Evolutionary conservation across 148 eudicot species (phyloP).

Genomic region (Fagopyrum tataricum): DNA sequence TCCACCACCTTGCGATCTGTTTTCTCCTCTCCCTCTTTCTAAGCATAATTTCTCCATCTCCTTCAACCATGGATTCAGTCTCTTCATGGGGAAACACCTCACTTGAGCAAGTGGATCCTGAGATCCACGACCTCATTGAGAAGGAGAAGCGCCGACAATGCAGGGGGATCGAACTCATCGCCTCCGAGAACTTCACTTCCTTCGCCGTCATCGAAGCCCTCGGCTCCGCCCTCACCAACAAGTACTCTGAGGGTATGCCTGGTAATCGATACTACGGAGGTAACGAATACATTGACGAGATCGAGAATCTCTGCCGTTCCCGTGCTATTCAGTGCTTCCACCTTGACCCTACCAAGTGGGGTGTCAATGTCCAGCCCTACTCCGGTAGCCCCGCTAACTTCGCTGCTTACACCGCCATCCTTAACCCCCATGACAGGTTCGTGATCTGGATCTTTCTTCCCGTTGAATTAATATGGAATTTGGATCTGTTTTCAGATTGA

Average conservation of each 20-base stretch:
- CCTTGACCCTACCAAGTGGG: conserved; percentile 65
- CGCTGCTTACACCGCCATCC: conserved; percentile 81
- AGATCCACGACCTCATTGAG: conserved; percentile 81
- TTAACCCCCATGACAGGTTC: conserved; percentile 65
- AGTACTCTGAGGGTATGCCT: conserved; percentile 92
- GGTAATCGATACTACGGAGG: conserved; percentile 86
- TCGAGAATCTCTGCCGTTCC: conserved; percentile 63
- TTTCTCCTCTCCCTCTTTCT: background rate
- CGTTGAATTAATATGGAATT: background rate
- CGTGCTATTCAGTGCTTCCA: conserved; percentile 57
- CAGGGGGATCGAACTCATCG: conserved; percentile 78
- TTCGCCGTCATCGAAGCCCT: conserved; percentile 87
- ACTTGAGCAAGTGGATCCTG: conserved; percentile 58
- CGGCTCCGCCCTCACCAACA: conserved; percentile 78
- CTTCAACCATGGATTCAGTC: conserved; percentile 60
- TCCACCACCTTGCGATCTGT: conserved; percentile 19
- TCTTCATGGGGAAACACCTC: conserved; percentile 66
- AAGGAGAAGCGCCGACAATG: conserved; percentile 78
- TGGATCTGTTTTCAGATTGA: background rate
- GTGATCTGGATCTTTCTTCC: background rate
- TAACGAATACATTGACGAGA: conserved; percentile 68
- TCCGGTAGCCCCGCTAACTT: conserved; percentile 75
- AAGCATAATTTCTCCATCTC: background rate
- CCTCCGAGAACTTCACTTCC: conserved; percentile 94
- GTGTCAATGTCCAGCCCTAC: conserved; percentile 86